Percentiles rank a stretch among this genome's conserved stretches.
Evolutionary conservation across 2,329 filamentous ascomycete species (phyloP).

Genomic region (Phaeosphaeriaceae sp.): DNA sequence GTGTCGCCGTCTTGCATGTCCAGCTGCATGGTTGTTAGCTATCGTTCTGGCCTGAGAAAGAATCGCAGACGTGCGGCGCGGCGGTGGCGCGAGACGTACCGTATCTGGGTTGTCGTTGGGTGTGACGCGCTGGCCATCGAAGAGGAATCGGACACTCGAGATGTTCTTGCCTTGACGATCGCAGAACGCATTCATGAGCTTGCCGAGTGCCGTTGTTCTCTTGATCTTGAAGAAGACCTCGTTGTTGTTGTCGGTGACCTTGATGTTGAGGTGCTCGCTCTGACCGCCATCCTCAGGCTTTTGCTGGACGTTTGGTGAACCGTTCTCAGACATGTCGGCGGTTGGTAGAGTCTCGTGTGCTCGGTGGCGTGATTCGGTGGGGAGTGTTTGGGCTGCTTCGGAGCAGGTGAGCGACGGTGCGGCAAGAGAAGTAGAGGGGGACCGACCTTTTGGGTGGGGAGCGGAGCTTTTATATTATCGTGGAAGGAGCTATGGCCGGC

Average conservation of each 20-base stretch:
- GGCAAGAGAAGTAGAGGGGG: conserved; percentile 27
- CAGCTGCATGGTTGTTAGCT: conserved; percentile 63
- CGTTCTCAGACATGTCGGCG: conserved; percentile 52
- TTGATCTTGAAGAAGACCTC: conserved; percentile 99
- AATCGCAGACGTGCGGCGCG: neutral
- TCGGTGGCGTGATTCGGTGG: conserved; percentile 4
- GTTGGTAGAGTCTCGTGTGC: conserved; percentile 3
- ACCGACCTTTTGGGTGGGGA: conserved; percentile 29
- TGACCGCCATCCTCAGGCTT: conserved; percentile 56
- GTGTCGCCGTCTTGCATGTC: conserved; percentile 97
- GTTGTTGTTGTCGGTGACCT: conserved; percentile 99
- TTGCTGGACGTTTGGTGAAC: conserved; percentile 48
- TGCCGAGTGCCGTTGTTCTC: conserved; percentile 92
- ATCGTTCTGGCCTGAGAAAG: neutral
- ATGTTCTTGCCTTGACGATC: conserved; percentile 91
- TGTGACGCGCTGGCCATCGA: conserved; percentile 93
- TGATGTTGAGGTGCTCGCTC: conserved; percentile 94
- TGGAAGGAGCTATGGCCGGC: conserved; percentile 22
- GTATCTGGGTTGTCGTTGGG: conserved; percentile 88
- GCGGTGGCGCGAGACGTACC: conserved; percentile 64
- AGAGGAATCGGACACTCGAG: conserved; percentile 88
- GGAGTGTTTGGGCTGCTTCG: conserved; percentile 5
- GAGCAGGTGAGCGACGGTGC: conserved; percentile 22
- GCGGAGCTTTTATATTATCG: conserved; percentile 26
- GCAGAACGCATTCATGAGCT: conserved; percentile 98